Conservation (phyloP, 352 stramenopile species). For the Pythium chondricola region DNA sequence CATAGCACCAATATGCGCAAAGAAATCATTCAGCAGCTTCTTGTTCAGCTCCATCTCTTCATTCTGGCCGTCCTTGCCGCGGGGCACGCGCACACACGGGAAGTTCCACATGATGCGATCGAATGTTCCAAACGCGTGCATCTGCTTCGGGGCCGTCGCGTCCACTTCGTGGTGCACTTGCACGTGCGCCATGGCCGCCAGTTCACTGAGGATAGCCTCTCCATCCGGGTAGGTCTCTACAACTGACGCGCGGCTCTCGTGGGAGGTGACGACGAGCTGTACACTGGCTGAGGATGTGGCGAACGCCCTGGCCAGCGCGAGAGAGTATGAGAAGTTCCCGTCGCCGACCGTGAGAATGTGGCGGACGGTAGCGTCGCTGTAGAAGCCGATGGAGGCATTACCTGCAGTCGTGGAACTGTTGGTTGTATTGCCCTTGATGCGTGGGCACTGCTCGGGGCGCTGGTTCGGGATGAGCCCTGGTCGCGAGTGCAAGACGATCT, state of each 20-base stretch:
- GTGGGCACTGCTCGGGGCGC: constrained; percentile 67
- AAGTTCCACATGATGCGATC: constrained; percentile 97
- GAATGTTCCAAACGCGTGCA: constrained; percentile 70
- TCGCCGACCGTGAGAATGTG: constrained; percentile 91
- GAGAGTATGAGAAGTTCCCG: constrained; percentile 95
- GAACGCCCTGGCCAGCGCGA: constrained; percentile 78
- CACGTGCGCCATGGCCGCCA: constrained; percentile 56
- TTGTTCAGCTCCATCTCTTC: constrained; percentile 95
- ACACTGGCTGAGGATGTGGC: constrained; percentile 12
- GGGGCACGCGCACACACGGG: constrained; percentile 86
- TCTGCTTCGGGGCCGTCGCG: constrained; percentile 76
- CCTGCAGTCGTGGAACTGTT: neutral
- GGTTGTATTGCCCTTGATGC: constrained; percentile 28
- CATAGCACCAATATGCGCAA: constrained; percentile 45
- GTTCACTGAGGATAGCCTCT: constrained; percentile 64
- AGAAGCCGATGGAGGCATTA: constrained; percentile 39
- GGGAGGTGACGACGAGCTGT: constrained; percentile 87
- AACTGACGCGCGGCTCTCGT: constrained; percentile 86
- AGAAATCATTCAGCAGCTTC: constrained; percentile 87
- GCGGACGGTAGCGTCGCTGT: constrained; percentile 37
- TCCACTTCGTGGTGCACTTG: constrained; percentile 88
- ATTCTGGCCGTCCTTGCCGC: constrained; percentile 95
- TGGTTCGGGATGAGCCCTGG: constrained; percentile 61
- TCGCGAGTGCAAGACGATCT: constrained; percentile 64
- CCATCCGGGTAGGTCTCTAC: constrained; percentile 88